Base-by-base conservation (phyloP, 179 eudicot genomes). In the Actinidia arguta region DNA sequence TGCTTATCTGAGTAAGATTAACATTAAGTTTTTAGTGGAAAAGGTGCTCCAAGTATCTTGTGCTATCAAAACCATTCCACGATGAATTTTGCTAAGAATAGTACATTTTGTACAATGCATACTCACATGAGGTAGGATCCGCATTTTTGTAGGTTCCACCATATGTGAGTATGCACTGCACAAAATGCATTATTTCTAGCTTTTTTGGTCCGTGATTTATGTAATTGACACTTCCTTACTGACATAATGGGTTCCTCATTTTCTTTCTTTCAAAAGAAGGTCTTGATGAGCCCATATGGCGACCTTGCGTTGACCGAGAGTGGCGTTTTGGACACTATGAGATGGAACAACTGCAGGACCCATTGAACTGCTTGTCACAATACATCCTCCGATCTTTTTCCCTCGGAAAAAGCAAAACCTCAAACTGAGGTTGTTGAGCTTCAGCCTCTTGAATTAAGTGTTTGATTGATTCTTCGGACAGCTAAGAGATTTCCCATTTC, bases 281-380 rank as follows among this genome's bases (percentile, higher is more conserved):
- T 62, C 98, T 96, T 73, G 99, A 96, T 75, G 91, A 93, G 87
- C 99, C 99, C 8, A 84, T 86, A 82, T 58, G 31, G 87, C 90
- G 98, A 44, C 91, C 98, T 79, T 96, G 88, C 56, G 80, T 82
- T 59, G 89, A 88, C 51, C 91, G 98, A 52, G 99, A 96, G 90
- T 93, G 99, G 98, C 90, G 98, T 22, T 96, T 96, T 83, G 99
- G 98, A 66, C 97, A 96, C 83, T 96, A 96, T 78, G 93, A 96
- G 86, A 91, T 96, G 98, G 99, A 96, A 87, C 95, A 95, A 56
- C 87, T 93, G 64, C 97, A 96, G 82, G 99, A 96, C 84, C 96
- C 96, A 4, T 66, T 96, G 61, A 95, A 93, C 85, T 95, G 94
- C 58, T 85, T 95, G 70, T 83, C 90, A 67, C 88, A 95, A 79